A percentile compares a stretch with the other conserved stretches of the same genome.
phyloP scores from a whole-genome alignment of 257 asterid species.

The Solanum corneliomulleri region DNA sequence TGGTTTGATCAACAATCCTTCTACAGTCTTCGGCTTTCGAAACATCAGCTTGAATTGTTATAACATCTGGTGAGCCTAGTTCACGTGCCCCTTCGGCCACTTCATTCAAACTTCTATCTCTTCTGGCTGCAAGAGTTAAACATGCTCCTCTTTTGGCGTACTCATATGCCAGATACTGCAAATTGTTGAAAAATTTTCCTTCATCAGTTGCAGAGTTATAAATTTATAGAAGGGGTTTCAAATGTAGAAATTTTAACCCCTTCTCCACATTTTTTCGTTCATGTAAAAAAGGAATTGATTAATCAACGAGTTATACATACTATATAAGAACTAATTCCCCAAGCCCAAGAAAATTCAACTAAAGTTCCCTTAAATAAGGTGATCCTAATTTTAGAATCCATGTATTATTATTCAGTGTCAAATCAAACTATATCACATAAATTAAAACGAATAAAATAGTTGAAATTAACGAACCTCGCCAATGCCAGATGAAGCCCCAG shows the following conservation, averaged over 20 bases:
- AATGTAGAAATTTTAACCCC: background rate
- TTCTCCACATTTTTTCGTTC: background rate
- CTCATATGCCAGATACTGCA: slow-evolving; percentile 69
- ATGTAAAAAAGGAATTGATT: too few relatives aligned
- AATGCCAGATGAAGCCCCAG: slow-evolving; percentile 75
- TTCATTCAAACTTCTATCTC: slow-evolving; percentile 37
- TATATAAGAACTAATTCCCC: too few relatives aligned
- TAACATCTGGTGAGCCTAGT: slow-evolving; percentile 53
- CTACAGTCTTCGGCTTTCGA: slow-evolving; percentile 40
- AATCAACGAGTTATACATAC: background rate
- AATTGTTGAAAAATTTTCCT: background rate
- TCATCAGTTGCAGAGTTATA: too few relatives aligned
- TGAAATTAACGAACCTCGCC: slow-evolving; percentile 42
- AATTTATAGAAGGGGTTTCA: background rate
- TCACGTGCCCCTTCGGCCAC: slow-evolving; percentile 45
- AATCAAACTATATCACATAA: background rate
- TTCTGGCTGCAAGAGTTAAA: slow-evolving; percentile 63
- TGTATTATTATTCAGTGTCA: background rate
- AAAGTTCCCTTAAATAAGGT: background rate
- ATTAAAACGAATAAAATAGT: background rate
- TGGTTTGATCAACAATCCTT: slow-evolving; percentile 42
- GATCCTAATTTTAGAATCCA: background rate
- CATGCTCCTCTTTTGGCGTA: slow-evolving; percentile 69
- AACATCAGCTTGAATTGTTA: slow-evolving; percentile 47
- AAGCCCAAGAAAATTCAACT: too few relatives aligned